Evolutionary conservation across 768 basidiomycete species (phyloP).

Genomic region (Lentinula sp.): DNA sequence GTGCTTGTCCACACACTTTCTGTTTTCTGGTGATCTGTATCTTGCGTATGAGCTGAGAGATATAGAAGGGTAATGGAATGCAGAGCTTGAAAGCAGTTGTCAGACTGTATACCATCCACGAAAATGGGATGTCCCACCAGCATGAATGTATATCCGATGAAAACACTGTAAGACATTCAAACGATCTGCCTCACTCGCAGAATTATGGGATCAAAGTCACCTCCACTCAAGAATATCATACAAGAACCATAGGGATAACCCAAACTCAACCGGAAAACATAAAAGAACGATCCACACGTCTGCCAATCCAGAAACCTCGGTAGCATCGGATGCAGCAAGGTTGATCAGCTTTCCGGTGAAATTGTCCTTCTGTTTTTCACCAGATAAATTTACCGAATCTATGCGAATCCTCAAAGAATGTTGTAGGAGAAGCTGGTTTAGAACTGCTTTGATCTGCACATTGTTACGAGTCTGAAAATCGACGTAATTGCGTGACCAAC

Average conservation of each 20-base stretch:
- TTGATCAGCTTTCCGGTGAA: constrained; percentile 59
- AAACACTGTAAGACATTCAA: background rate
- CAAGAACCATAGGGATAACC: constrained; percentile 19
- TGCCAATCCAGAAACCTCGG: constrained; percentile 2
- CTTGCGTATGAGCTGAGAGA: constrained; percentile 21
- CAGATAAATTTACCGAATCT: constrained; percentile 26
- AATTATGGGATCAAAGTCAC: constrained; percentile 3
- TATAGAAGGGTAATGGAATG: constrained; percentile 37
- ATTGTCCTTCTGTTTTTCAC: constrained; percentile 13
- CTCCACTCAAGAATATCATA: constrained; percentile 24
- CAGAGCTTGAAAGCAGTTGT: constrained; percentile 6
- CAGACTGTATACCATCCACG: no score
- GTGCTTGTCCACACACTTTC: background rate
- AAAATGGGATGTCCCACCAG: constrained; percentile 11
- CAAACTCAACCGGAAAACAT: constrained; percentile 15
- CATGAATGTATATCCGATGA: background rate
- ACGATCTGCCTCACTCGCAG: background rate
- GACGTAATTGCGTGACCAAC: background rate
- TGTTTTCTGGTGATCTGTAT: constrained; percentile 13
- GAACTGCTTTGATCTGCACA: constrained; percentile 38
- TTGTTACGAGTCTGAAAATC: background rate
- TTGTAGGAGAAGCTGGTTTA: constrained; percentile 36
- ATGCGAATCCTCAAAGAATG: constrained; percentile 56
- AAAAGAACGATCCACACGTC: constrained; percentile 13
- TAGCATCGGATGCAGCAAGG: constrained; percentile 46